Evolutionary conservation across 2,329 filamentous ascomycete genomes (phyloP).

Genomic region (Neofusicoccum sp.): DNA sequence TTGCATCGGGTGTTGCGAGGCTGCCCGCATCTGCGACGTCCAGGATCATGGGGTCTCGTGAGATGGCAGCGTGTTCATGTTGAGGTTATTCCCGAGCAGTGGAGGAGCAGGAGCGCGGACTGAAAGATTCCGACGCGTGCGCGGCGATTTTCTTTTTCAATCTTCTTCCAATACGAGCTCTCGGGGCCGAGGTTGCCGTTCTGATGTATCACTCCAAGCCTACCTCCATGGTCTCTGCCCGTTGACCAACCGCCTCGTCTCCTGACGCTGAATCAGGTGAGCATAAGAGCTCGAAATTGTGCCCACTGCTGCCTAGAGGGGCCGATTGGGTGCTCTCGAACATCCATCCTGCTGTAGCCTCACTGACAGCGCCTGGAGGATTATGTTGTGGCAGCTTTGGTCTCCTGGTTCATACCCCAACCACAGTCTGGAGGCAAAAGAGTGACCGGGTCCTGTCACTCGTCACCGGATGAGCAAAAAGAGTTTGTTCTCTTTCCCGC

Average conservation of each 20-base stretch:
- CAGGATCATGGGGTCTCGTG: not conserved
- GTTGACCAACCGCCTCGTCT: not conserved
- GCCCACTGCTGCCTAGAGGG: too few relatives aligned
- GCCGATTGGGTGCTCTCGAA: not conserved
- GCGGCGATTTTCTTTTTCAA: not conserved
- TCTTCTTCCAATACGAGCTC: not conserved
- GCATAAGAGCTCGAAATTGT: not conserved
- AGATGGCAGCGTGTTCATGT: not conserved
- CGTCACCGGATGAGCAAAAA: not conserved
- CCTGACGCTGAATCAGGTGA: not conserved
- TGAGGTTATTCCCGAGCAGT: not conserved
- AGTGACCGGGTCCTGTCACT: not conserved
- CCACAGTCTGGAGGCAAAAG: not conserved
- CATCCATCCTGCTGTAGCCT: not conserved
- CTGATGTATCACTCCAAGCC: not conserved
- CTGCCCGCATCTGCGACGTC: not conserved
- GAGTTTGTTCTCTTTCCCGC: not conserved
- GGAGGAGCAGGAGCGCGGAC: not conserved
- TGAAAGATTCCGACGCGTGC: not conserved
- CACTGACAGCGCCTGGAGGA: not conserved
- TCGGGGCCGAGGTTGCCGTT: too few relatives aligned
- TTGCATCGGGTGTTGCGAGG: slow-evolving; percentile 9
- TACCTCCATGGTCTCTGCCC: not conserved
- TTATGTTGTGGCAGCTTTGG: not conserved
- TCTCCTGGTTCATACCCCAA: not conserved